Conservation (phyloP, 805 yeast genomes). For the Kodamaea fukazawae region DNA sequence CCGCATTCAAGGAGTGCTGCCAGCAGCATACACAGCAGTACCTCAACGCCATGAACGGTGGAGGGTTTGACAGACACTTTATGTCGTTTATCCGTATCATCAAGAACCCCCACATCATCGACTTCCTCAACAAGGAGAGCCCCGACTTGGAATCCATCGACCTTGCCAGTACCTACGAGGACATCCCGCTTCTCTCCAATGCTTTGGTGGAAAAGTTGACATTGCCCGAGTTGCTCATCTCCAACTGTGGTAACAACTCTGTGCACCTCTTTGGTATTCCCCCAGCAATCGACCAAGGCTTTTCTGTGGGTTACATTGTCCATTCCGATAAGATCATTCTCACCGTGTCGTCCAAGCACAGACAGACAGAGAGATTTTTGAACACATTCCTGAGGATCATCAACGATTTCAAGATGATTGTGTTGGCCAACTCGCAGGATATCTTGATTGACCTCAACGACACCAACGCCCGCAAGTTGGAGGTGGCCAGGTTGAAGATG, state of each 20-base stretch:
- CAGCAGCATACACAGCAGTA: conserved; percentile 48
- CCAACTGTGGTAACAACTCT: conserved; percentile 92
- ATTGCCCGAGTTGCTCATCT: conserved; percentile 39
- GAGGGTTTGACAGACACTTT: conserved; percentile 72
- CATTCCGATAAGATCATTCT: conserved; percentile 75
- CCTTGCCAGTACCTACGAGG: conserved; percentile 17
- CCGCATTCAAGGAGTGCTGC: conserved; percentile 49
- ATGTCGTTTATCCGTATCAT: conserved; percentile 59
- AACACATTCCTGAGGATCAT: conserved; percentile 64
- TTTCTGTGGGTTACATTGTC: conserved; percentile 89
- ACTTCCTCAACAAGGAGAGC: conserved; percentile 42
- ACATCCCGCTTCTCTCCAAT: conserved; percentile 34
- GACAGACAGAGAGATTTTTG: conserved; percentile 79
- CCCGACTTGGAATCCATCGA: conserved; percentile 36
- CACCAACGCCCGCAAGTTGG: conserved; percentile 30
- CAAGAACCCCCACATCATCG: conserved; percentile 39
- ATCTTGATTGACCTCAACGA: conserved; percentile 30
- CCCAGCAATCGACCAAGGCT: conserved; percentile 86
- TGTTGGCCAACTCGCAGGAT: conserved; percentile 33
- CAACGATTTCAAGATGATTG: conserved; percentile 54
- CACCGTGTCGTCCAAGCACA: conserved; percentile 81
- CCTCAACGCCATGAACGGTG: conserved; percentile 53
- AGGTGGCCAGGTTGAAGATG: conserved; percentile 32
- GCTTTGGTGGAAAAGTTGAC: conserved; percentile 32
- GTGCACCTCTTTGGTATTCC: conserved; percentile 86